phyloP scores from a whole-genome alignment of 441 rosid species.

The Viola pubescens region DNA sequence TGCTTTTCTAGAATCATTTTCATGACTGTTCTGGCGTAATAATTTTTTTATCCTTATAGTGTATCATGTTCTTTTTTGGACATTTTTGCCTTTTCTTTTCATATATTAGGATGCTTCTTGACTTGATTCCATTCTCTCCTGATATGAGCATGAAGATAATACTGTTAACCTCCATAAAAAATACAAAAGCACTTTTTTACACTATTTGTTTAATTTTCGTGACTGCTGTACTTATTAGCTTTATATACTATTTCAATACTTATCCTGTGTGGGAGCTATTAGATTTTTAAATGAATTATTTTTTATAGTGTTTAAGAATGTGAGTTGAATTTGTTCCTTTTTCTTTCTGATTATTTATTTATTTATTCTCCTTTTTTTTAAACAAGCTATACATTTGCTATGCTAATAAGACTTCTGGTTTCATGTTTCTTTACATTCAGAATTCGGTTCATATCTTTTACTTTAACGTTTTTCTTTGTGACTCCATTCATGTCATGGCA shows the following conservation, averaged over 20 bases:
- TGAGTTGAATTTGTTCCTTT: neutral
- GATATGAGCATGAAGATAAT: too few relatives aligned
- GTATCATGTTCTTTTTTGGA: neutral
- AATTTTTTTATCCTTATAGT: too few relatives aligned
- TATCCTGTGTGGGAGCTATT: neutral
- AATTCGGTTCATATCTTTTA: constrained; percentile 2
- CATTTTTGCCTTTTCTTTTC: neutral
- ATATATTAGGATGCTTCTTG: neutral
- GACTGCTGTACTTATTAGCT: neutral
- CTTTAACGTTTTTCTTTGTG: constrained; percentile 6
- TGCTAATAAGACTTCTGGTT: neutral
- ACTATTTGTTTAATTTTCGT: neutral
- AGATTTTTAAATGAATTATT: neutral
- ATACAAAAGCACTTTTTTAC: neutral
- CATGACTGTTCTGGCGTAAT: too few relatives aligned
- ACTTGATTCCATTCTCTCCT: neutral
- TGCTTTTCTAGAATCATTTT: too few relatives aligned
- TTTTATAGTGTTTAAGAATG: neutral
- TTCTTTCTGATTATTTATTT: neutral
- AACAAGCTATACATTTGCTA: too few relatives aligned
- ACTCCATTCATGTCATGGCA: constrained; percentile 31
- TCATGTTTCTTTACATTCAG: neutral
- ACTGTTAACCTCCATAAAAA: too few relatives aligned
- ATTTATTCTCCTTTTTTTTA: neutral
- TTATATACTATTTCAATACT: neutral